Percentiles rank a stretch among this genome's conserved stretches.
Evolutionary conservation across 768 basidiomycete genomes (phyloP).

Genomic region (Phylloporus sp.): DNA sequence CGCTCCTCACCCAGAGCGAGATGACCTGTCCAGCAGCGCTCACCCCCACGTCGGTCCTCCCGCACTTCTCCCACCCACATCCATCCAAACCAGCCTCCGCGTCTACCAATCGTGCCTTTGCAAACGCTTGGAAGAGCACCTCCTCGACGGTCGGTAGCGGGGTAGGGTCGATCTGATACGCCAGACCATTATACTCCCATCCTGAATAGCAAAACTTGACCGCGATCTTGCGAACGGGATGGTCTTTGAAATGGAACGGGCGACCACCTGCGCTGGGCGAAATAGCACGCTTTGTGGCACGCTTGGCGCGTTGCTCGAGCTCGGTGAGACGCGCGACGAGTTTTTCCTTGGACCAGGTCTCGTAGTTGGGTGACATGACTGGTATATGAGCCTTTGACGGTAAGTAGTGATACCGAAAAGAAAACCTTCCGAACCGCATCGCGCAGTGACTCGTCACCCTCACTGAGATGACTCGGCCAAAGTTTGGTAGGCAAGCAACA

Average conservation of each 20-base stretch:
- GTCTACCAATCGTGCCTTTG: slow-evolving; percentile 73
- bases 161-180: slow-evolving; percentile 66
- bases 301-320: slow-evolving; percentile 40
- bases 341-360: slow-evolving; percentile 59
- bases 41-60: slow-evolving; percentile 92
- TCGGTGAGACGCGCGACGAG: slow-evolving; percentile 60
- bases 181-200: slow-evolving; percentile 87
- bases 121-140: slow-evolving; percentile 75
- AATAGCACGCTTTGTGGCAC: slow-evolving; percentile 9
- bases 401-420: slow-evolving; percentile 31
- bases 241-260: slow-evolving; percentile 58
- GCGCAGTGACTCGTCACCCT: too few species aligned
- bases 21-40: slow-evolving; percentile 93
- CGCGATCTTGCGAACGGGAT: slow-evolving; percentile 86
- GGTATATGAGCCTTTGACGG: slow-evolving; percentile 27
- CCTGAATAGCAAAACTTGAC: slow-evolving; percentile 91
- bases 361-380: slow-evolving; percentile 42
- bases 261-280: slow-evolving; percentile 27
- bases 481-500: too few species aligned
- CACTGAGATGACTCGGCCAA: too few species aligned
- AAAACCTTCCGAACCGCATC: slow-evolving; percentile 32
- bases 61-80: slow-evolving; percentile 88
- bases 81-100: slow-evolving; percentile 69
- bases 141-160: slow-evolving; percentile 89
- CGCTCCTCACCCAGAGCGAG: slow-evolving; percentile 85